These are phyloP conservation scores for Thalassiosira ordinaria DNA, from an alignment of 352 stramenopile genomes.

Conservation along the genomic window DNA sequence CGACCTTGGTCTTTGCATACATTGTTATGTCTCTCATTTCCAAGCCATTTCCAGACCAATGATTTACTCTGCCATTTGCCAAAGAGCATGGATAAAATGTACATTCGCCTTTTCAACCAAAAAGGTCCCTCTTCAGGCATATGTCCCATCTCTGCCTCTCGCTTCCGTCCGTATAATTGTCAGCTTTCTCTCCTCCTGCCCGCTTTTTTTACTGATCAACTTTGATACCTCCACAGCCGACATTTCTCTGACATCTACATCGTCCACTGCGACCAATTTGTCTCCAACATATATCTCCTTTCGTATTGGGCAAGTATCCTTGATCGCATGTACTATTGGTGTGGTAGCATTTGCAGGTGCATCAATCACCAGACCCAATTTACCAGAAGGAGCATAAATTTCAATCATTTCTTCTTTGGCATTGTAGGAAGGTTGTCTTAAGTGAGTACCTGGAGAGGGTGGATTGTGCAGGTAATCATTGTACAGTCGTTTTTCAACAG, in stretches of 20 bases:
- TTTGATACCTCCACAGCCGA: slow-evolving; percentile 81
- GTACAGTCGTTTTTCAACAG: no score
- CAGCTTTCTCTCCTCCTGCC: slow-evolving; percentile 75
- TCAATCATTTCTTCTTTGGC: slow-evolving; percentile 78
- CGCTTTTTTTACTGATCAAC: slow-evolving; percentile 78
- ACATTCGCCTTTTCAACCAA: no score
- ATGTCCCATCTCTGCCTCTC: no score
- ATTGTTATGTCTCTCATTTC: no score
- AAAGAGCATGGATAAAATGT: no score
- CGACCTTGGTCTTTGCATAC: no score
- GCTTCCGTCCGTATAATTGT: slow-evolving; percentile 72
- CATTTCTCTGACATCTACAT: slow-evolving; percentile 81
- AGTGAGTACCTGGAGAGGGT: no score
- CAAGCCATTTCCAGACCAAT: no score
- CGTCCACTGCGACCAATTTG: slow-evolving; percentile 79
- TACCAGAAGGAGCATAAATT: slow-evolving; percentile 76
- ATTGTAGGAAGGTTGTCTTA: no score
- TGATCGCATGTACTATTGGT: slow-evolving; percentile 81
- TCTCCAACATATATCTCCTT: slow-evolving; percentile 79
- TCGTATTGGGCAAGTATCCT: slow-evolving; percentile 80
- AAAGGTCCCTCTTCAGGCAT: no score
- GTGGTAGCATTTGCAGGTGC: slow-evolving; percentile 61
- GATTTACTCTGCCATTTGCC: no score
- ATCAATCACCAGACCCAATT: slow-evolving; percentile 84
- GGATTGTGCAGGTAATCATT: no score